Conservation (phyloP, 208 protist species). For the Leishmania gerbilli region DNA sequence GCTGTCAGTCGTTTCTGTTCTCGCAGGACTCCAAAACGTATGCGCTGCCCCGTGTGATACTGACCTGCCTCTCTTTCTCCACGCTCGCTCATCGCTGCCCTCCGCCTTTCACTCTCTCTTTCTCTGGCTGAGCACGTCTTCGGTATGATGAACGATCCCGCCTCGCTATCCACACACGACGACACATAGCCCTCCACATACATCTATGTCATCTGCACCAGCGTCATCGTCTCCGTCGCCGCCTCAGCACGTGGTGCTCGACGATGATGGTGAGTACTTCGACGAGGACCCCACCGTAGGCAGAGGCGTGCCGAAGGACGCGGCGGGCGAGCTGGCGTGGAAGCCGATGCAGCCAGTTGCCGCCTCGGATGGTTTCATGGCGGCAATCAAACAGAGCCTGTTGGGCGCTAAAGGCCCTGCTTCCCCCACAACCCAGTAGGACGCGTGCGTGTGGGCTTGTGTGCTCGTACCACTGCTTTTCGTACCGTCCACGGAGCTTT, state of each 20-base stretch:
- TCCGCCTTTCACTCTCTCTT: not conserved
- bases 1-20: not conserved
- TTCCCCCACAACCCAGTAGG: constrained; percentile 1
- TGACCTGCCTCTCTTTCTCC: not conserved
- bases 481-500: not conserved
- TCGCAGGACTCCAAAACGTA: not conserved
- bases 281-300: constrained; percentile 83
- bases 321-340: constrained; percentile 50
- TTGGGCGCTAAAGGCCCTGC: not conserved
- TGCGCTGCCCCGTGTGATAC: not conserved
- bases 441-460: not conserved
- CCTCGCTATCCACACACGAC: not conserved
- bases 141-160: not conserved
- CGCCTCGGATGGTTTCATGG: constrained; percentile 26
- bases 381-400: constrained; percentile 25
- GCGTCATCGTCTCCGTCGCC: not conserved
- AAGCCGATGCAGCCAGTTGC: constrained; percentile 40
- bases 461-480: not conserved
- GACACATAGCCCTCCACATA: not conserved
- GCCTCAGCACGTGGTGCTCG: constrained; percentile 55
- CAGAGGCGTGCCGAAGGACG: constrained; percentile 66
- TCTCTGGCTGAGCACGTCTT: not conserved
- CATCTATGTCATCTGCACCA: not conserved
- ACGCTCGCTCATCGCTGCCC: not conserved
- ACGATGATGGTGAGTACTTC: constrained; percentile 82